phyloP scores from a whole-genome alignment of 768 basidiomycete genomes.

The Rickenella mellea region DNA sequence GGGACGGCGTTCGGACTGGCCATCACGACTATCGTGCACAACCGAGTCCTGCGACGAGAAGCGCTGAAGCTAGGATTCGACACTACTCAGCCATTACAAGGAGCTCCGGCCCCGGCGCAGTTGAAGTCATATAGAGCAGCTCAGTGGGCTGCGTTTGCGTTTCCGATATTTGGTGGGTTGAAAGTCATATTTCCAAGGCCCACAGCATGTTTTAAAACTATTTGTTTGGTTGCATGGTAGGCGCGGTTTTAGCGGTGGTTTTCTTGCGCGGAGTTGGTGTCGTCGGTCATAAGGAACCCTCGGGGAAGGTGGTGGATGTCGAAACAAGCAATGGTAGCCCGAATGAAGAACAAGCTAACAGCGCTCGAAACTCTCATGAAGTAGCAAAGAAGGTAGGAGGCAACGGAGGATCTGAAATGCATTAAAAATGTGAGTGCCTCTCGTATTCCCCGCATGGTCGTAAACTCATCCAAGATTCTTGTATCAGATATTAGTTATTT shows the following conservation, averaged over 20 bases:
- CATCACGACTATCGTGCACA: constrained; percentile 62
- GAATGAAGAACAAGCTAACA: too few species aligned
- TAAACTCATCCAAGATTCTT: too few species aligned
- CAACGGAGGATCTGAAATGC: too few species aligned
- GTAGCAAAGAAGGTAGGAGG: too few species aligned
- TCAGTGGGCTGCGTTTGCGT: constrained; percentile 55
- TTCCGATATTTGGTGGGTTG: constrained; percentile 47
- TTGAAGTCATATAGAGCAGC: constrained; percentile 52
- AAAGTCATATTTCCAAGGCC: not conserved
- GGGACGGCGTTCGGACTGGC: constrained; percentile 66
- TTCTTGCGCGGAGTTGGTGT: constrained; percentile 33
- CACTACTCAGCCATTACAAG: constrained; percentile 10
- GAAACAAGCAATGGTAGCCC: too few species aligned
- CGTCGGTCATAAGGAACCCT: constrained; percentile 32
- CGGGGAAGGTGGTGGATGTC: too few species aligned
- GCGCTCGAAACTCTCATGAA: too few species aligned
- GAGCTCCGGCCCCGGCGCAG: constrained; percentile 24
- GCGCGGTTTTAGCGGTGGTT: constrained; percentile 21
- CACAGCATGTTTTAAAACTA: not conserved
- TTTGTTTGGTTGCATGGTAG: constrained; percentile 8
- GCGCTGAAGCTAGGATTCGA: constrained; percentile 24
- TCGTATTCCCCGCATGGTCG: too few species aligned
- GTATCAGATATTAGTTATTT: too few species aligned
- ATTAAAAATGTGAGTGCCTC: too few species aligned
- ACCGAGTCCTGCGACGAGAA: constrained; percentile 33